phyloP scores from a whole-genome alignment of 129 eudicot species.

The Pittosporum tobira region DNA sequence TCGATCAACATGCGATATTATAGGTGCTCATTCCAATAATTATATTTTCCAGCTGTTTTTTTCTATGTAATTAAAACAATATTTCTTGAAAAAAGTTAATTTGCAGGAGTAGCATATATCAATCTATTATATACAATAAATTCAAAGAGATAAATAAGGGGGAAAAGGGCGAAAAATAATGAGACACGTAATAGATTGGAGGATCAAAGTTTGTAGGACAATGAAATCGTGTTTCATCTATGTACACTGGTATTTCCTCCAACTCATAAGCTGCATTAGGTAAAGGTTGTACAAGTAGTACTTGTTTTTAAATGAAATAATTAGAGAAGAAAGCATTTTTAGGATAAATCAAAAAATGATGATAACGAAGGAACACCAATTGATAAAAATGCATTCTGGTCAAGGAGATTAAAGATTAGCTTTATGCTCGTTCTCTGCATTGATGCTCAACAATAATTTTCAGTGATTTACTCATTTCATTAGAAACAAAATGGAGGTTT shows the following conservation, averaged over 20 bases:
- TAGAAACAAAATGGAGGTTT: background rate
- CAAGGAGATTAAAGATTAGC: background rate
- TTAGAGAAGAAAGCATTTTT: too few species aligned
- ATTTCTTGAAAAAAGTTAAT: too few species aligned
- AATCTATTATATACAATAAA: too few species aligned
- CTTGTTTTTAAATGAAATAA: too few species aligned
- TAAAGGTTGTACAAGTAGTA: too few species aligned
- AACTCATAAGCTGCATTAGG: too few species aligned
- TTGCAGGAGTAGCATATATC: too few species aligned
- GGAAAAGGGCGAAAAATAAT: background rate
- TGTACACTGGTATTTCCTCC: too few species aligned
- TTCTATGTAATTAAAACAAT: too few species aligned
- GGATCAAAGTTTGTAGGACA: background rate
- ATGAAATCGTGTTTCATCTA: background rate
- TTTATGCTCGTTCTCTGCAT: background rate
- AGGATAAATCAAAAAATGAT: too few species aligned
- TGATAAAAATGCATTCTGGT: background rate
- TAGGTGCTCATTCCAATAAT: slow-evolving; percentile 33
- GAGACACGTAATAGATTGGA: background rate
- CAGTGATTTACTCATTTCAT: background rate
- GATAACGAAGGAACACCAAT: background rate
- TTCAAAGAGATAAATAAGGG: background rate
- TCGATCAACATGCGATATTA: slow-evolving; percentile 64
- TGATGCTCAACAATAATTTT: background rate
- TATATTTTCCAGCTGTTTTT: background rate